Evolutionary conservation across 2,329 filamentous ascomycete species (phyloP), one percentile per base, ranked within the genome.

Genomic region (Colletotrichum simmondsii): DNA sequence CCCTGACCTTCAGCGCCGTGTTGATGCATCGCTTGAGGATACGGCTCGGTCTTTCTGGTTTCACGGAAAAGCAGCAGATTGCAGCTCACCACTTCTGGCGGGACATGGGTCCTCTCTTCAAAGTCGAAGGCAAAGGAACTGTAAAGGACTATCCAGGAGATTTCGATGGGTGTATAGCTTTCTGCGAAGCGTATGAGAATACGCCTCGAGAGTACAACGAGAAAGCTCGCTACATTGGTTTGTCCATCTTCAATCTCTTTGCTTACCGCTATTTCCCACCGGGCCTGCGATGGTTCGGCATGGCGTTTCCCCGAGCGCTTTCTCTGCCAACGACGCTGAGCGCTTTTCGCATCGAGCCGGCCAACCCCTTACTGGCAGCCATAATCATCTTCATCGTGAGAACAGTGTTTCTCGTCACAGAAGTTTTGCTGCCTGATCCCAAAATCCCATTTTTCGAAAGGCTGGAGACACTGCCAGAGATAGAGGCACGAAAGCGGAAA

Each of bases 241-340:
- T 59, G 4, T 59, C 54, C 3, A 35, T 59, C 7, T 67, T 59
- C 64, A 60, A 60, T 22, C 37, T 67, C 14, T 67, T 67, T 26
- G 64, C 64, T 1, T 67, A 59, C 24, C 64, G 54, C 10, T 67
- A 67, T 28, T 67, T 67, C 24, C 64, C 64, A 3, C 54, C 37
- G 0, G 54, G 54, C 14, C 8, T 67, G 14, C 64, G 64, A 11
- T 67, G 64, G 64, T 26, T 67, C 2, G 64, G 64, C 24, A 37
- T 59, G 12, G 54, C 54, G 2, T 53, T 68, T 12, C 28, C 37
- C 2, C 57, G 42, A 5, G 5, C 57, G 16, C 57, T 68, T 0
- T 61, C 56, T 12, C 49, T 68, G 11, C 42, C 42, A 19, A 68
- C 57, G 2, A 68, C 65, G 22, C 26, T 68, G 24, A 22, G 5